Evolutionary conservation across 306 rosid genomes (phyloP), one percentile per base, ranked within the genome.

Genomic region (Bauhinia variegata): DNA sequence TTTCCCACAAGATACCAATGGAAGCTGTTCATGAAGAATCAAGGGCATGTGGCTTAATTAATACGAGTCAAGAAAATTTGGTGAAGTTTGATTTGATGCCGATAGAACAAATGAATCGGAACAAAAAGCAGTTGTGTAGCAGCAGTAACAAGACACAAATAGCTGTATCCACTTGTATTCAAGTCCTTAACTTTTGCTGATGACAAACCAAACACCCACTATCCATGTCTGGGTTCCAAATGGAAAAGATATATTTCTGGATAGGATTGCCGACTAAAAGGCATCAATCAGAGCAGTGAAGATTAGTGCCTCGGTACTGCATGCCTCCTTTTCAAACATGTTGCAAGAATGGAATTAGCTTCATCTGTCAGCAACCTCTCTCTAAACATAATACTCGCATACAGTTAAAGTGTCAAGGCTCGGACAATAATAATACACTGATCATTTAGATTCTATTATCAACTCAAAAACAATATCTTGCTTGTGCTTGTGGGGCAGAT

Each of bases 21-120:
- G n/a, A 67, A 48, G 41, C 10, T 39, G 76, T 65, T 65, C 34
- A 31, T 37, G 80, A 65, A 71, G 42, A 6, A 53, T 32, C 23
- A 60, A 69, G 5, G 62, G 47, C 23, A 31, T 23, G 32, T n/a
- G 43, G 11, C 42, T 11, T 3, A 5, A 23, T 23, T 5, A 19
- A 30, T 42, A n/a, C n/a, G 31, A 50, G 77, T 71, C 83, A 78
- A 54, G 37, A 37, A 36, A 75, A 73, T 55, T 60, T 79, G 89
- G 79, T 71, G 81, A 54, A 58, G 68, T 53, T 76, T 78, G 72
- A 44, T 72, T 72, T 69, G 84, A 86, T 70, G 84, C 61, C 54
- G 87, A 88, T 62, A 79, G 88, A 84, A 84, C 95, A 93, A 90
- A 85, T 85, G 97, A 88, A 85, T 82, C 84, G 67, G 90, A 90